Evolutionary conservation across 2,329 filamentous ascomycete species (phyloP), one percentile per base, ranked within the genome.

Genomic region (Tolypocladium inflatum): DNA sequence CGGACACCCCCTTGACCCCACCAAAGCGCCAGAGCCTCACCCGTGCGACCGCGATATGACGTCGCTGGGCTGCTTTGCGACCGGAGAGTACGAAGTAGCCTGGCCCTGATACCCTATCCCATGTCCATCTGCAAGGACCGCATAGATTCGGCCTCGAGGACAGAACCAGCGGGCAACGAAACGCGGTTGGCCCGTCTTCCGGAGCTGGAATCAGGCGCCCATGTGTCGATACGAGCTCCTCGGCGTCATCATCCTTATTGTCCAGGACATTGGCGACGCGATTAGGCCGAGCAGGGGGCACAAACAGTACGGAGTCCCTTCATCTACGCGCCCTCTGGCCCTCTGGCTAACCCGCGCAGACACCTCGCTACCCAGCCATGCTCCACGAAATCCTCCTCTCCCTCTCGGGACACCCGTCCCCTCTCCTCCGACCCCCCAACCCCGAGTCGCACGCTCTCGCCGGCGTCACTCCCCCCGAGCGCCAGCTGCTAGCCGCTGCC

Each of bases 341-440:
- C n/a, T n/a, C n/a, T 30, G 1, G 15, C 56, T 54, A 48, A 55
- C n/a, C 23, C 21, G 19, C 19, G 7, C 50, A 61, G 60, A 35
- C 54, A 17, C 26, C 57, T 58, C 13, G 19, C 56, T 26, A 43
- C 58, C 33, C 55, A 57, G 54, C 64, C 64, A 99, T 99, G 94
- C 89, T 99, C 73, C 94, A 97, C 83, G 94, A 99, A 80, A 91
- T 99, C 77, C 86, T 97, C 74, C 87, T 99, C 74, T 93, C 92
- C 73, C 86, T 97, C 74, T 95, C 92, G 67, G 93, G 94, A 65
- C 90, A 97, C 76, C 88, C 90, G 63, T 97, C 93, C 63, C 88
- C 91, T 64, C 84, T 97, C 70, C 89, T 97, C 76, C 82, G 83
- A 71, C 70, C 76, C 65, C 71, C 77, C 65, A 68, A 74, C 66